Conservation (phyloP, 139 green algal genomes). For the Desmodesmus armatus region DNA sequence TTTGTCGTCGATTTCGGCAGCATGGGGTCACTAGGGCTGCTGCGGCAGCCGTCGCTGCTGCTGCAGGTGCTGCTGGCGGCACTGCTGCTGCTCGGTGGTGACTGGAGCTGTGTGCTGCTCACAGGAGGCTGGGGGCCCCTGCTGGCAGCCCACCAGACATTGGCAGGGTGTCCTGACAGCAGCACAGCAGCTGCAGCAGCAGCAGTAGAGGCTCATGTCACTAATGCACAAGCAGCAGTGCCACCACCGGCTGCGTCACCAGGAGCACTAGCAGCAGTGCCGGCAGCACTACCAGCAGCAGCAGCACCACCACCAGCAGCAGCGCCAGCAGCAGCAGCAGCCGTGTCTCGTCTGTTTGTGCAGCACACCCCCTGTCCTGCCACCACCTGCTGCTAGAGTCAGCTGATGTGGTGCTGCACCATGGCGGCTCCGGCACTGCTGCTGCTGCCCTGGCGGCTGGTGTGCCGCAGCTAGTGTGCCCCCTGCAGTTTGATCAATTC, state of each 20-base stretch:
- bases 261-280: background rate
- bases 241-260: background rate
- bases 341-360: constrained; percentile 10
- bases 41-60: constrained; percentile 50
- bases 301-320: background rate
- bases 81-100: constrained; percentile 14
- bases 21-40: constrained; percentile 69
- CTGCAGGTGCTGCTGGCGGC: constrained; percentile 51
- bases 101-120: constrained; percentile 56
- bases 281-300: background rate
- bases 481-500: constrained; percentile 79
- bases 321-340: too few species aligned
- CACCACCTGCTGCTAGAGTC: constrained; percentile 66
- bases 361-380: constrained; percentile 35
- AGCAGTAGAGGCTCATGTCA: too few species aligned
- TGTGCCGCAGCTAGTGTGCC: constrained; percentile 61
- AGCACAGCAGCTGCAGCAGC: background rate
- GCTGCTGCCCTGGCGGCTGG: constrained; percentile 44
- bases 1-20: constrained; percentile 69
- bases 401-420: constrained; percentile 65
- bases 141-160: background rate
- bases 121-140: constrained; percentile 58
- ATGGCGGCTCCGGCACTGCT: constrained; percentile 56
- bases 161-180: too few species aligned
- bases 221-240: too few species aligned